Evolutionary conservation across 768 basidiomycete species (phyloP).

Genomic region (Tylopilus subfusipes): DNA sequence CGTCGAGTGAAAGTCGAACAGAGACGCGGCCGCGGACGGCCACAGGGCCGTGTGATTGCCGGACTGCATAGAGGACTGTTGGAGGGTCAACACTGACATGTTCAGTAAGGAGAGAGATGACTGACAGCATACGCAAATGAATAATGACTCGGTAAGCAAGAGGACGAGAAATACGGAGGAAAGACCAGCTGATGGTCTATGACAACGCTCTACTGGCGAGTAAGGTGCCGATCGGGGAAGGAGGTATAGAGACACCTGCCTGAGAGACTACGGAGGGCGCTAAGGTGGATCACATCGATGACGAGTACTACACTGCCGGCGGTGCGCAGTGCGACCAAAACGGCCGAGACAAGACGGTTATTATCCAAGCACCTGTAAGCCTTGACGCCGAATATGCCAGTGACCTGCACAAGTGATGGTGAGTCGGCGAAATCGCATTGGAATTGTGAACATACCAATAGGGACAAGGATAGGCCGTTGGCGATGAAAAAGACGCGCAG

Average conservation of each 20-base stretch:
- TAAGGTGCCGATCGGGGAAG: not conserved
- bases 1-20: conserved; percentile 44
- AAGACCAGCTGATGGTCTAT: conserved; percentile 31
- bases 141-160: conserved; percentile 52
- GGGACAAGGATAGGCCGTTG: conserved; percentile 35
- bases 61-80: conserved; percentile 53
- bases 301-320: conserved; percentile 41
- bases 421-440: not conserved
- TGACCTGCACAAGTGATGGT: conserved; percentile 38
- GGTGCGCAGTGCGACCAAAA: conserved; percentile 41
- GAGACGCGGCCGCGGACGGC: conserved; percentile 56
- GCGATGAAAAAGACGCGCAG: conserved; percentile 30
- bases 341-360: conserved; percentile 48
- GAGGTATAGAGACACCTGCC: conserved; percentile 30
- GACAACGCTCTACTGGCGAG: conserved; percentile 43
- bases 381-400: conserved; percentile 62
- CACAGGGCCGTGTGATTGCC: conserved; percentile 48
- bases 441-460: conserved; percentile 33
- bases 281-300: conserved; percentile 39
- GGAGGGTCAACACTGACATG: conserved; percentile 3
- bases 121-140: conserved; percentile 61
- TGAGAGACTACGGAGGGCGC: conserved; percentile 43
- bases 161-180: conserved; percentile 44
- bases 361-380: conserved; percentile 63
- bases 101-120: conserved; percentile 4